Evolutionary conservation across 768 basidiomycete genomes (phyloP).

Genomic region (Termitomyces sp.): DNA sequence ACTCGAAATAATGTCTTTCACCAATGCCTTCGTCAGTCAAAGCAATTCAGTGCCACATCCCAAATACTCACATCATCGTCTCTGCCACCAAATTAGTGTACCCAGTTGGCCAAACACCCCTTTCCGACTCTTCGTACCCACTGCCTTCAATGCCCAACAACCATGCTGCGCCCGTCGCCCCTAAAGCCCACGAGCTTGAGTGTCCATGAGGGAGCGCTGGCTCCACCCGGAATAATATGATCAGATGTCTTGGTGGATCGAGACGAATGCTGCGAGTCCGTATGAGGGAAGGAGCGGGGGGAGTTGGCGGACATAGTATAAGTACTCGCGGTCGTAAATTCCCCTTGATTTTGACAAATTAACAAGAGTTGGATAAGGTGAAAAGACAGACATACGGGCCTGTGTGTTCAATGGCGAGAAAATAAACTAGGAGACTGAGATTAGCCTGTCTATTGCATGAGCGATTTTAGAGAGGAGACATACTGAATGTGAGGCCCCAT

Average conservation of each 20-base stretch:
- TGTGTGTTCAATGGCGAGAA: conserved; percentile 88
- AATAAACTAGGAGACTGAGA: conserved; percentile 54
- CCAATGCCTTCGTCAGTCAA: neutral
- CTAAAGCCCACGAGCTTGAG: conserved; percentile 86
- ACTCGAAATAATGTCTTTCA: conserved; percentile 92
- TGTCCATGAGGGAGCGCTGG: conserved; percentile 97
- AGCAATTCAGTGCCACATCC: neutral
- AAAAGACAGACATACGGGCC: conserved; percentile 65
- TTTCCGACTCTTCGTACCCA: conserved; percentile 71
- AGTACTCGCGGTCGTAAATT: conserved; percentile 78
- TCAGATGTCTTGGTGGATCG: conserved; percentile 94
- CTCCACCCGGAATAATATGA: conserved; percentile 92
- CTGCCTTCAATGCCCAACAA: conserved; percentile 73
- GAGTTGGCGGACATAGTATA: conserved; percentile 71
- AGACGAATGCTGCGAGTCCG: conserved; percentile 70
- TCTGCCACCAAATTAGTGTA: conserved; percentile 92
- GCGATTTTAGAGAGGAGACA: conserved; percentile 26
- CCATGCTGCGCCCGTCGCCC: conserved; percentile 86
- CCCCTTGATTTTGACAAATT: conserved; percentile 46
- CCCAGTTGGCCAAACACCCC: conserved; percentile 90
- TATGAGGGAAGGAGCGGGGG: conserved; percentile 69
- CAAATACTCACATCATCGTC: conserved; percentile 78
- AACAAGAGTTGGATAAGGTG: neutral
- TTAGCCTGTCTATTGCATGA: conserved; percentile 1
- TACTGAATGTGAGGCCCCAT: conserved; percentile 88